Evolutionary conservation across 208 protist species (phyloP), one percentile per base, ranked within the genome.

Genomic region (Polymyxa betae): DNA sequence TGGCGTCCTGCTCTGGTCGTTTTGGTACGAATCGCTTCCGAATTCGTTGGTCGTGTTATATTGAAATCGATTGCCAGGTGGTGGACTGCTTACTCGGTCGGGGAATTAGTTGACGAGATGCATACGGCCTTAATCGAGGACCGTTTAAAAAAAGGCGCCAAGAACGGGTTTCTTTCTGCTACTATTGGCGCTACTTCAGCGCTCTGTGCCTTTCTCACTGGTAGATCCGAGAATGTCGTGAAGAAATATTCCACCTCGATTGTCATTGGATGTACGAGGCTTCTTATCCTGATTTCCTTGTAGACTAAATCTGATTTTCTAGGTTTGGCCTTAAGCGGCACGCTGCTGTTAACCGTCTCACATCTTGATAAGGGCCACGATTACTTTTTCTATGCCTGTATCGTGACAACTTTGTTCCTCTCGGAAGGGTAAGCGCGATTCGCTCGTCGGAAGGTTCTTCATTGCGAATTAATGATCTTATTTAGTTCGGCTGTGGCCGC

Each of bases 31-130:
- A 60, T 60, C 24, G 12, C 12, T 60, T 60, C 12, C 5, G 49
- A 60, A 29, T 60, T 60, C 12, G 5, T 5, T 60, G 5, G 5
- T 60, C 49, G 24, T 29, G 24, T 29, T 24, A 60, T 24, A 5
- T 60, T 60, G 5, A 29, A 29, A 5, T 29, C 24, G 12, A 60
- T 60, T 5, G 49, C 49, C 49, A 60, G 49, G 49, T 82, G 72
- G 72, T 82, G 72, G 72, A 82, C 72, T 43, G 72, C 72, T 20
- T 82, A 82, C 72, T 5, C 72, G 5, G 72, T 82, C 5, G n/a
- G 16, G 5, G 72, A 82, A 43, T n/a, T 82, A 20, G 72, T 82
- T 43, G 72, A 82, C n/a, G 72, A 82, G 5, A 82, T 82, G 72
- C 72, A 82, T 43, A 82, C 35, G 72, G n/a, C 5, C 12, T n/a